Evolutionary conservation across 2,329 filamentous ascomycete genomes (phyloP), one percentile per base, ranked within the genome.

Genomic region (Fusarium nematophilum): DNA sequence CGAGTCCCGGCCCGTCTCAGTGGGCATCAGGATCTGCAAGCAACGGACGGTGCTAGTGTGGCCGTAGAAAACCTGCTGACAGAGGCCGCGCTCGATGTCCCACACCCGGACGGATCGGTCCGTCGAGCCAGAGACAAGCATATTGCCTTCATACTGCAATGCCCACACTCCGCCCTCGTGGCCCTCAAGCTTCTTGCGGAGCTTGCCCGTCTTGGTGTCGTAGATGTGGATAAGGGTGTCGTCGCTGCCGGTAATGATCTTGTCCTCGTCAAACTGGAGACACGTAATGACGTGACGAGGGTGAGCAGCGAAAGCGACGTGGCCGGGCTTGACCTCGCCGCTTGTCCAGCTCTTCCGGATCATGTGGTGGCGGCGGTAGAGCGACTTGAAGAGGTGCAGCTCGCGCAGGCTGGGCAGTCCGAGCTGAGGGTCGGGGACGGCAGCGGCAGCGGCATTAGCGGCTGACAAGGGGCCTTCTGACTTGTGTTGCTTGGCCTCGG

Each of bases 141-240:
- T 92, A 72, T 98, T 97, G 44, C 93, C 94, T 72, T 97, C 90
- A 72, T 98, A 99, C 74, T 98, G 93, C 47, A 99, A 79, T 25
- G 95, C 95, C 95, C 95, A 99, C 1, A 99, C 95, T 38, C 95
- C 95, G 27, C 95, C 95, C 75, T 99, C 95, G 67, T 99, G 95
- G 2, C 95, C 95, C 69, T 93, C 90, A 3, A 99, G 86, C 62
- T 90, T 92, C 70, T 88, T 92, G 40, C 91, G 86, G 29, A 97
- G 78, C 62, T 90, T 90, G 54, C 95, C 95, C 1, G 93, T 97
- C 77, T 95, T 96, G 10, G 95, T 98, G 72, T 98, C 93, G 74
- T 98, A 99, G 26, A 99, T 93, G 69, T 99, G 93, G 69, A 99
- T 99, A 60, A 97, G 89, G 4, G 93, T 97, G 72, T 99, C 95